A percentile compares a stretch with the other conserved stretches of the same genome.
Conservation (phyloP, 805 yeast species). For the Yarrowia phangngaensis region DNA sequence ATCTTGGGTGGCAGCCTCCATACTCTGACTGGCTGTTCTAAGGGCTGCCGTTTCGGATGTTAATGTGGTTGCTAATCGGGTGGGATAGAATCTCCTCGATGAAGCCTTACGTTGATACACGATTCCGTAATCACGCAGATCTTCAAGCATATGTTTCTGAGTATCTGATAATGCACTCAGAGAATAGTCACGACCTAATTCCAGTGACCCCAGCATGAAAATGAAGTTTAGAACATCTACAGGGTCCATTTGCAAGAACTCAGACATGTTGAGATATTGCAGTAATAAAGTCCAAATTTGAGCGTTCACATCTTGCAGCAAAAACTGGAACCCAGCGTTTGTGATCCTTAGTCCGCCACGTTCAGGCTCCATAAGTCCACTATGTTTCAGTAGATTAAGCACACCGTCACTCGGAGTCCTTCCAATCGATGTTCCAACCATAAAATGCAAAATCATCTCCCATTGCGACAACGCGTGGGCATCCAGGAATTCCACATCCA, state of each 20-base stretch:
- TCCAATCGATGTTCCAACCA: conserved; percentile 84
- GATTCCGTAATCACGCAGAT: conserved; percentile 85
- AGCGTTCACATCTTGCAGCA: conserved; percentile 86
- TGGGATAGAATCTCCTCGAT: conserved; percentile 75
- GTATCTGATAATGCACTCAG: conserved; percentile 68
- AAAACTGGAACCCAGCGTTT: conserved; percentile 87
- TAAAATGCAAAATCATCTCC: conserved; percentile 93
- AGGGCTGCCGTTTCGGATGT: conserved; percentile 77
- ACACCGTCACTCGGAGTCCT: conserved; percentile 75
- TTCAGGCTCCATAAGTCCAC: conserved; percentile 74
- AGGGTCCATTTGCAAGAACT: conserved; percentile 83
- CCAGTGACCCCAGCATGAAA: conserved; percentile 88
- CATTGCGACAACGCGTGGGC: conserved; percentile 80
- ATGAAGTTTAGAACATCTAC: conserved; percentile 93
- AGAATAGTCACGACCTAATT: conserved; percentile 82
- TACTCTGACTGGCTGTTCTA: conserved; percentile 68
- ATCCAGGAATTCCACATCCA: conserved; percentile 65
- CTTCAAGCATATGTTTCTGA: conserved; percentile 81
- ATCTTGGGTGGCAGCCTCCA: conserved; percentile 56
- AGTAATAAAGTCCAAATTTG: conserved; percentile 90
- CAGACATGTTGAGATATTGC: conserved; percentile 83
- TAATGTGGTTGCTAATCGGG: conserved; percentile 80
- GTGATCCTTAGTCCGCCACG: conserved; percentile 59
- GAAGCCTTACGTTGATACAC: conserved; percentile 64
- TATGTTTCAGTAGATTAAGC: conserved; percentile 64